Base-by-base conservation (phyloP, 495 filamentous ascomycete species). In the Durotheca rogersii region DNA sequence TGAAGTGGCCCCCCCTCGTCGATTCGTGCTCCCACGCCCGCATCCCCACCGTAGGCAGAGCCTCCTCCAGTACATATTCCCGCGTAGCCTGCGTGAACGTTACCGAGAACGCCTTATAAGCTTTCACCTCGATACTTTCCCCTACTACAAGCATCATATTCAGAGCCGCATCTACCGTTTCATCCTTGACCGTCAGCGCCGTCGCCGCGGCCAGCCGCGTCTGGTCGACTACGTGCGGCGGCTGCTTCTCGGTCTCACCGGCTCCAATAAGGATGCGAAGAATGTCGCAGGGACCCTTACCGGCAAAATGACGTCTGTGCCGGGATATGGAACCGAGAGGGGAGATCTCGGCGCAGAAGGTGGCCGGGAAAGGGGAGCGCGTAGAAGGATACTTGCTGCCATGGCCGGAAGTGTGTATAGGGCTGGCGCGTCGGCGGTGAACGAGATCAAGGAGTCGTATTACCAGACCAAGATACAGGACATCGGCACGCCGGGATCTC, bases 381-480 rank as follows among this genome's bases (percentile, higher is more conserved):
- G 89, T 35, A 79, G 93, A 49, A 86, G 80, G 66, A 95, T 86
- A 76, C 67, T 96, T 11, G 89, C 86, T 6, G 73, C 74, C 33
- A 66, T 76, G 48, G 73, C 73, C 1, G 67, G 71, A 0, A 74
- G 54, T 29, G 58, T 76, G 16, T 77, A 77, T 44, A 68, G 70
- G 18, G 89, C 86, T 10, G 94, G 91, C 61, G 67, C 93, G 18
- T 89, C 88, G 29, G 89, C 91, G 21, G 94, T 92, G 14, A 94
- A 90, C 56, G 91, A 97, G 69, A 68, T 97, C 51, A 81, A 89
- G 45, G 91, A 96, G 69, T 82, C 84, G 20, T 98, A 98, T 67
- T 83, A 89, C 34, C 90, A 96, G 66, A 77, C 75, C 9, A 74
- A 81, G 49, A 73, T 75, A 33, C 69, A 76, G 10, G 76, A 73